Evolutionary conservation across 2,329 filamentous ascomycete species (phyloP).

Genomic region (Penicillium sp.): DNA sequence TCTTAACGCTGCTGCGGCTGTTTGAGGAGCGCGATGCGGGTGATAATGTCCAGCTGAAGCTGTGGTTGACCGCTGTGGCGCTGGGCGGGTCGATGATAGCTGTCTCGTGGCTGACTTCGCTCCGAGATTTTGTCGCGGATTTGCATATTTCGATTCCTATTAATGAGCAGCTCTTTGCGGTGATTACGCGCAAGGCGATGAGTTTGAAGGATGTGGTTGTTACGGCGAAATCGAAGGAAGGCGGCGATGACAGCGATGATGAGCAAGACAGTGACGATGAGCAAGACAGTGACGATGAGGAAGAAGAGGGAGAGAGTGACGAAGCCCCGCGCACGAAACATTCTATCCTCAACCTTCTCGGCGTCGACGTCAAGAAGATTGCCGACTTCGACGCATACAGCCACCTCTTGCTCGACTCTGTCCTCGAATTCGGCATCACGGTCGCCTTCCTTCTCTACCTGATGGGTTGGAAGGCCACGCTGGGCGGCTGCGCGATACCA

Average conservation of each 20-base stretch:
- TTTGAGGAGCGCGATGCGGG: conserved; percentile 62
- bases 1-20: conserved; percentile 67
- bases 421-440: conserved; percentile 68
- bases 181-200: conserved; percentile 77
- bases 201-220: conserved; percentile 69
- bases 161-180: conserved; percentile 69
- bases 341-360: conserved; percentile 73
- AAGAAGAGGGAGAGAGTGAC: background rate
- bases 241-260: conserved; percentile 37
- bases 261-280: conserved; percentile 49
- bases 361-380: conserved; percentile 72
- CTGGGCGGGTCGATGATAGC: conserved; percentile 65
- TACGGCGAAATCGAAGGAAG: conserved; percentile 26
- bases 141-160: conserved; percentile 56
- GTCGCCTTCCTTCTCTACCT: conserved; percentile 68
- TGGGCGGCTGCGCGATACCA: conserved; percentile 68
- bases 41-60: conserved; percentile 54
- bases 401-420: conserved; percentile 65
- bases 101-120: conserved; percentile 61
- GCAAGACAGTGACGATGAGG: conserved; percentile 56
- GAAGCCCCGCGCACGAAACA: conserved; percentile 59
- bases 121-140: conserved; percentile 27
- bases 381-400: conserved; percentile 70
- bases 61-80: conserved; percentile 61
- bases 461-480: conserved; percentile 71